Percentiles rank a stretch among this genome's conserved stretches.
phyloP scores from a whole-genome alignment of 805 yeast genomes.

The Cyberlindnera samutprakarnensis region DNA sequence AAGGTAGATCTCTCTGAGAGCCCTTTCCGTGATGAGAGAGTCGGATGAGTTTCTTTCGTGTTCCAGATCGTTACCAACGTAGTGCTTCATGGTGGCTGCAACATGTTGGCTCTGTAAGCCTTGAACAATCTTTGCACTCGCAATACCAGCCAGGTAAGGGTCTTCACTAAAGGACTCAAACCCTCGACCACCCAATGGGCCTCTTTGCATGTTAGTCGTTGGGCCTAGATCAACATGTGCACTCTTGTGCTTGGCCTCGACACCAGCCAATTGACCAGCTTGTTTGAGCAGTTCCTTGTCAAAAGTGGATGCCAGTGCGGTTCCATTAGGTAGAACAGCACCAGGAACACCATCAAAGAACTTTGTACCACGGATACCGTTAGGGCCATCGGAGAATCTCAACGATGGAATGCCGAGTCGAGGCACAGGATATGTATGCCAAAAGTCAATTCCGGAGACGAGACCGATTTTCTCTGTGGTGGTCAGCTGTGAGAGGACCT shows the following conservation, averaged over 20 bases:
- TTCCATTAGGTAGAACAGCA: constrained; percentile 52
- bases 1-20: constrained; percentile 57
- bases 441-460: constrained; percentile 38
- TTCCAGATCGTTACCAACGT: constrained; percentile 56
- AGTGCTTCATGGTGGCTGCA: constrained; percentile 55
- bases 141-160: constrained; percentile 40
- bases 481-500: constrained; percentile 20
- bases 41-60: constrained; percentile 43
- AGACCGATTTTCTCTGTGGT: constrained; percentile 23
- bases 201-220: constrained; percentile 45
- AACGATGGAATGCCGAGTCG: constrained; percentile 37
- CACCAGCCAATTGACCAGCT: constrained; percentile 46
- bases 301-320: constrained; percentile 51
- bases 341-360: constrained; percentile 46
- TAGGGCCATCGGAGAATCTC: constrained; percentile 53
- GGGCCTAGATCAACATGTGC: constrained; percentile 46
- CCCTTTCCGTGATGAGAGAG: constrained; percentile 47
- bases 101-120: constrained; percentile 49
- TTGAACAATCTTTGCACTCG: constrained; percentile 39
- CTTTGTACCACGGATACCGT: constrained; percentile 53
- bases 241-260: constrained; percentile 46
- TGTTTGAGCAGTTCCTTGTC: constrained; percentile 39
- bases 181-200: constrained; percentile 55
- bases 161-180: constrained; percentile 60
- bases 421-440: constrained; percentile 40